Evolutionary conservation across 352 stramenopile genomes (phyloP), one percentile per base, ranked within the genome.

Genomic region (Saprolegnia diclina): DNA sequence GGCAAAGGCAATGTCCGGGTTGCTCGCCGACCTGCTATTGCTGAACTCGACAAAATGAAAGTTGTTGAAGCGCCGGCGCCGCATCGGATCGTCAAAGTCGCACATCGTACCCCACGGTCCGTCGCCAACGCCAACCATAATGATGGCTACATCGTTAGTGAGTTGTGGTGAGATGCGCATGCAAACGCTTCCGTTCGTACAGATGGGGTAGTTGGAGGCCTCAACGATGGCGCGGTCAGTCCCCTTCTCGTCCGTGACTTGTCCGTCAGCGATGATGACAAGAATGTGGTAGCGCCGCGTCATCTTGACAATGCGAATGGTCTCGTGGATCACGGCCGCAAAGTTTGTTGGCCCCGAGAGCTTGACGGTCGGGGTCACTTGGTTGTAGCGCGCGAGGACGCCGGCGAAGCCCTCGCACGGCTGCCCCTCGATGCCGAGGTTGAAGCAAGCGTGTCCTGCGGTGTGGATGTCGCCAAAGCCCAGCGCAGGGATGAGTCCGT

Each of bases 231-330:
- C 86, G 66, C 91, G 82, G 61, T 89, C 90, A 21, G 83, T 95
- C 56, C 92, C 85, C 68, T 91, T 88, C 68, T 95, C 85, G 72
- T 91, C 90, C 9, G 83, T 95, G 19, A 95, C 84, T 71, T 94
- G 86, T 52, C 88, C 88, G 61, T 95, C 87, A 10, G 87, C 85
- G 71, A 96, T 86, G 71, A 96, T 94, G 56, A 95, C 79, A 14
- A 95, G 80, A 56, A 95, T 93, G 74, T 95, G 88, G 67, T 90
- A 95, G 52, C 65, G 76, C 19, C 72, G 70, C 18, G 71, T 85
- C 10, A 56, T 53, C 67, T 78, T 77, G 29, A 86, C 81, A 24
- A 84, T 77, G 4, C 76, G 69, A 55, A 89, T 87, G 4, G 85
- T 73, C 59, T 91, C 65, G 4, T 75, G 53, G 72, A 94, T 90